phyloP scores from a whole-genome alignment of 2,329 filamentous ascomycete species.

The Sporothrix curviconia region DNA sequence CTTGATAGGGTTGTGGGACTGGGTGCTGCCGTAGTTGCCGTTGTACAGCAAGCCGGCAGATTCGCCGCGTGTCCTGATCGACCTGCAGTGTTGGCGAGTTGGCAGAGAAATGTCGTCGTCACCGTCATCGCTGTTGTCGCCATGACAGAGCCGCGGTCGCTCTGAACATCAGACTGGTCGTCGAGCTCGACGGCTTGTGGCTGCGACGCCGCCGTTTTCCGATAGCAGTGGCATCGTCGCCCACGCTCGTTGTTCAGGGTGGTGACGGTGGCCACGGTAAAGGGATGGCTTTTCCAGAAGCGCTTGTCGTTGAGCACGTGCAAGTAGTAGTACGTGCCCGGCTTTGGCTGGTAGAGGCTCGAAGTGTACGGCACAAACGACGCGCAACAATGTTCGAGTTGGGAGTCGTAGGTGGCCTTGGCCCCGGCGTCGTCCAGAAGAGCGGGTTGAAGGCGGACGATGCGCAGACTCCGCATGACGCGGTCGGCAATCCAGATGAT shows the following conservation, averaged over 20 bases:
- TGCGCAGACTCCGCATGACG: constrained; percentile 33
- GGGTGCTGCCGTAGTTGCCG: constrained; percentile 3
- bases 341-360: constrained; percentile 24
- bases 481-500: constrained; percentile 18
- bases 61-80: too few species aligned
- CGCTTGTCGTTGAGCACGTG: constrained; percentile 33
- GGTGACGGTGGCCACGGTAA: constrained; percentile 34
- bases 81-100: background rate
- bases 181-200: background rate
- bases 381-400: constrained; percentile 37
- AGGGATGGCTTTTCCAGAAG: constrained; percentile 46
- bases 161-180: background rate
- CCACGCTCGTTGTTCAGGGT: background rate
- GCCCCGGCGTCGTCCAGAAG: constrained; percentile 22
- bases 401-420: constrained; percentile 29
- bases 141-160: background rate
- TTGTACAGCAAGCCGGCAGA: background rate
- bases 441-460: constrained; percentile 34
- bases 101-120: background rate
- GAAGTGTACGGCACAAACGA: constrained; percentile 32
- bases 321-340: constrained; percentile 42
- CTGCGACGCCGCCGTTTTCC: too few species aligned
- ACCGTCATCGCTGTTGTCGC: background rate
- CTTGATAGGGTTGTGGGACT: constrained; percentile 18
- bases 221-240: background rate